A percentile compares a stretch with the other conserved stretches of the same genome.
phyloP scores from a whole-genome alignment of 78 protist genomes.

The Dictyostelium capitatum region DNA sequence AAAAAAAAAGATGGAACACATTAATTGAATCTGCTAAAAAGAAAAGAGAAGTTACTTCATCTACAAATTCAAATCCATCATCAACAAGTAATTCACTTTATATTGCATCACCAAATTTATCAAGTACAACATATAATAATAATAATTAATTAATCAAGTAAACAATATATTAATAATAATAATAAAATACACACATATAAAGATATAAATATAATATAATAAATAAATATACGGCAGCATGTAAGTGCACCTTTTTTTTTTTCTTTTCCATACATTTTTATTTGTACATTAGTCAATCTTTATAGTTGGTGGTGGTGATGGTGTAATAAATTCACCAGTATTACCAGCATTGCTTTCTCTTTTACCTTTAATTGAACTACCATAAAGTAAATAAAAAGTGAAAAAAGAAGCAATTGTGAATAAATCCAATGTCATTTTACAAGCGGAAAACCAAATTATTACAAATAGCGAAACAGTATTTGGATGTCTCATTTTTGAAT shows the following conservation, averaged over 20 bases:
- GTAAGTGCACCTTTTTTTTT: not conserved
- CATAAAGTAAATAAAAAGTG: conserved; percentile 2
- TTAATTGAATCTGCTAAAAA: conserved; percentile 30
- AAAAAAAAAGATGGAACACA: conserved; percentile 13
- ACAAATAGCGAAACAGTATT: not conserved
- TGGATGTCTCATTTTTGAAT: conserved; percentile 3
- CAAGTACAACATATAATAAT: not conserved
- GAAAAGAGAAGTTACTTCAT: not conserved
- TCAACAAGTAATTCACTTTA: not conserved
- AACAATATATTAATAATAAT: not conserved
- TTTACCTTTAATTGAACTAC: not conserved
- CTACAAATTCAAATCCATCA: not conserved
- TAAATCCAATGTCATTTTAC: conserved; percentile 32
- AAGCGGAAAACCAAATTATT: conserved; percentile 4
- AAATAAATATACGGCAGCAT: not conserved
- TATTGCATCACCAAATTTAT: not conserved
- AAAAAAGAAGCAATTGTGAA: not conserved
- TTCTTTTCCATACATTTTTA: not conserved
- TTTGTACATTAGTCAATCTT: not conserved
- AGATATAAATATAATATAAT: not conserved
- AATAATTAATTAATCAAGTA: not conserved
- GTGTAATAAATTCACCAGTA: too few relatives aligned
- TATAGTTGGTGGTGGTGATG: too few relatives aligned
- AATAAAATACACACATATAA: not conserved
- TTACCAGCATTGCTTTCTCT: too few relatives aligned